phyloP scores from a whole-genome alignment of 2,329 filamentous ascomycete genomes.

The Xylaria sp. region DNA sequence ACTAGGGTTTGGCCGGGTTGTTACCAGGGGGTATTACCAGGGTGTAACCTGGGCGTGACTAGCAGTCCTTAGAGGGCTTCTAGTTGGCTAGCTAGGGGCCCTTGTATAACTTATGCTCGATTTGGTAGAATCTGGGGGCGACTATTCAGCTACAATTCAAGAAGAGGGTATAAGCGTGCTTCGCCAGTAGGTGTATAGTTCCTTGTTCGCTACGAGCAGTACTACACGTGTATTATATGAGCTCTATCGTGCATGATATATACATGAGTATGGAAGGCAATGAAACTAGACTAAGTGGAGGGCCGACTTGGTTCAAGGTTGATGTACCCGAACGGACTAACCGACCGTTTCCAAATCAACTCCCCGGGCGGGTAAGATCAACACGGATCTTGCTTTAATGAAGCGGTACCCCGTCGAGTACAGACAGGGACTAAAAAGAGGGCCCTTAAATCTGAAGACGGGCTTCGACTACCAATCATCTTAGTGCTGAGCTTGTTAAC shows the following conservation, averaged over 20 bases:
- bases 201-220: not conserved
- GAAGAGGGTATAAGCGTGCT: too few species aligned
- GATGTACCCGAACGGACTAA: constrained; percentile 9
- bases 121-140: too few species aligned
- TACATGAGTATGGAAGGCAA: constrained; percentile 2
- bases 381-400: constrained; percentile 7
- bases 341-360: constrained; percentile 27
- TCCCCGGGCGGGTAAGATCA: constrained; percentile 17
- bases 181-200: not conserved
- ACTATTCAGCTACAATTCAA: too few species aligned
- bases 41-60: too few species aligned
- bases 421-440: constrained; percentile 3
- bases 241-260: too few species aligned
- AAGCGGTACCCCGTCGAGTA: constrained; percentile 8
- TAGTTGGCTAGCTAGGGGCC: too few species aligned
- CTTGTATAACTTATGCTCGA: too few species aligned
- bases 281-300: constrained; percentile 30
- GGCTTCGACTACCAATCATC: constrained; percentile 9
- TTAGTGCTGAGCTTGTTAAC: constrained; percentile 8
- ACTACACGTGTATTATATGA: too few species aligned
- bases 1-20: too few species aligned
- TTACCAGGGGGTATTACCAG: too few species aligned
- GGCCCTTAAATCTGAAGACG: not conserved
- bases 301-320: not conserved
- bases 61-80: too few species aligned